Conservation (phyloP, 176 grass and related monocot genomes). For the Leersia perrieri region DNA sequence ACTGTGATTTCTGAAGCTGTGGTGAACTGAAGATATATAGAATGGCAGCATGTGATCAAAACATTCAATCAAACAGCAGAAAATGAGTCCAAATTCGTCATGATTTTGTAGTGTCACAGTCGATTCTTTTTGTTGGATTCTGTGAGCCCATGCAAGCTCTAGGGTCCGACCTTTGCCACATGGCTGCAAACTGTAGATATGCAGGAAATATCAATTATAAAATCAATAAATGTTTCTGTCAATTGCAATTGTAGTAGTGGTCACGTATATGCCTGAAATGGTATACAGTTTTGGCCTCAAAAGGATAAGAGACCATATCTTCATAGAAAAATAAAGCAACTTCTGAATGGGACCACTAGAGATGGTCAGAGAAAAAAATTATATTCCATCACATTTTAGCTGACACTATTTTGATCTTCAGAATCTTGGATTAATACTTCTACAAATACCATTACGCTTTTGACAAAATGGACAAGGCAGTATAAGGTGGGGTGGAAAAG, state of each 20-base stretch:
- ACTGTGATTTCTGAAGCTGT: neutral
- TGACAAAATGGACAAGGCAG: neutral
- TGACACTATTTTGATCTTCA: neutral
- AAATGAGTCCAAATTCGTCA: neutral
- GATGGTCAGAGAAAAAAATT: neutral
- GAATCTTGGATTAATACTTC: neutral
- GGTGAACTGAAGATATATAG: neutral
- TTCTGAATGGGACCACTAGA: neutral
- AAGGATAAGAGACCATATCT: neutral
- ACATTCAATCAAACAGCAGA: neutral
- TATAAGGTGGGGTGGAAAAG: neutral
- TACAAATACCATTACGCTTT: neutral
- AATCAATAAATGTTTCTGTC: neutral
- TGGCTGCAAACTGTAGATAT: neutral
- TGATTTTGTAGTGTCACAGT: constrained; percentile 5
- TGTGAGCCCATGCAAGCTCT: neutral
- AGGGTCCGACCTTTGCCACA: neutral
- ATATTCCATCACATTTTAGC: neutral
- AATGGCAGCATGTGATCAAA: neutral
- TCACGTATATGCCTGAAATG: neutral
- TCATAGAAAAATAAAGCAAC: neutral
- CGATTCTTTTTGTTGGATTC: constrained; percentile 10
- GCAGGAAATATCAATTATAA: neutral
- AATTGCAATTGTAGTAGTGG: constrained; percentile 5
- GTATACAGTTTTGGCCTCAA: neutral